Evolutionary conservation across 345 rosid species (phyloP).

Genomic region (Kandelia obovata): DNA sequence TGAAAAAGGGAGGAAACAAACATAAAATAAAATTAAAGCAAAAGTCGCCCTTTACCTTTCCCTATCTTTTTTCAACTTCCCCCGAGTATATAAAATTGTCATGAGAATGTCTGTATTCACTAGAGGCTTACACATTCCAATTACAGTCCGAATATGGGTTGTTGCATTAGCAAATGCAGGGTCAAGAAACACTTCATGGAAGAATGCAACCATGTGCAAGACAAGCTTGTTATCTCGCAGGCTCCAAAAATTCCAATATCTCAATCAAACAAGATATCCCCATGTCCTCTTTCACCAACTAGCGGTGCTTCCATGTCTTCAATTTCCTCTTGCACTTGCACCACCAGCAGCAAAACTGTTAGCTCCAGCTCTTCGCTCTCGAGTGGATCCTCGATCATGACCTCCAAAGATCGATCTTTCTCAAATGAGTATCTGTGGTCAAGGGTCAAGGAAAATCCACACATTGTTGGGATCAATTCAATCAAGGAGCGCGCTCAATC

Average conservation of each 20-base stretch:
- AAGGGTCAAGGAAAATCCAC: conserved; percentile 74
- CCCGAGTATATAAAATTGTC: conserved; percentile 8
- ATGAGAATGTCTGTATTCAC: background rate
- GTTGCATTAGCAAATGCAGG: conserved; percentile 73
- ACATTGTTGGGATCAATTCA: conserved; percentile 53
- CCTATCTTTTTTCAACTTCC: conserved; percentile 13
- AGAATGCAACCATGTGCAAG: conserved; percentile 45
- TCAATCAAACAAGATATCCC: conserved; percentile 34
- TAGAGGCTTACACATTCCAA: background rate
- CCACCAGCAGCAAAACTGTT: conserved; percentile 18
- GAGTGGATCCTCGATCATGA: conserved; percentile 36
- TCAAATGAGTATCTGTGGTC: conserved; percentile 79
- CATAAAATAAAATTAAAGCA: conserved; percentile 9
- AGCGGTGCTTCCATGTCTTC: conserved; percentile 28
- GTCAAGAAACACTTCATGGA: conserved; percentile 39
- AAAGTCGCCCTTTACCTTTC: conserved; percentile 9
- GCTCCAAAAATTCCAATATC: conserved; percentile 19
- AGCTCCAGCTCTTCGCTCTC: conserved; percentile 51
- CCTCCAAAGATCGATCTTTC: conserved; percentile 63
- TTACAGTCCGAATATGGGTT: conserved; percentile 51
- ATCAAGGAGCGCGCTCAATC: conserved; percentile 46
- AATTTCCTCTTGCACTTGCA: conserved; percentile 33
- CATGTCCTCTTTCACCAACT: conserved; percentile 46
- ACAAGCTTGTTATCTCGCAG: conserved; percentile 54
- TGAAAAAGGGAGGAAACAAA: background rate